Evolutionary conservation across 2,329 filamentous ascomycete species (phyloP).

Genomic region (Rutstroemia sydowiana): DNA sequence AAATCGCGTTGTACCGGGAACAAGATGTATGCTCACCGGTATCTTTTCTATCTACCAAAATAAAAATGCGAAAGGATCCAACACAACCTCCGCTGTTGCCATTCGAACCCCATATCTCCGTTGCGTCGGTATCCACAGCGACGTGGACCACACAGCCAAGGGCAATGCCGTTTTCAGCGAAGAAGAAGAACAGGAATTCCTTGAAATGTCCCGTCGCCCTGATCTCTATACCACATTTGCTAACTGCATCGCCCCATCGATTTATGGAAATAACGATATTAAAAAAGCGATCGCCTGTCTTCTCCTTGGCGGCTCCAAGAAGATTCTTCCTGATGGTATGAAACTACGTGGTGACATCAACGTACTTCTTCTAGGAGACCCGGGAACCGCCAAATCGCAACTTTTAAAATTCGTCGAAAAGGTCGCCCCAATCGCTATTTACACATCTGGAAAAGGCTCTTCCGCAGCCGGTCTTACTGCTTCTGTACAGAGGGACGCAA

Average conservation of each 20-base stretch:
- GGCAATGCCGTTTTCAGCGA: slow-evolving; percentile 80
- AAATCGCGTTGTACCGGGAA: slow-evolving; percentile 91
- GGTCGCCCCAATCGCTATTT: slow-evolving; percentile 94
- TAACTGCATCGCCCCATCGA: slow-evolving; percentile 90
- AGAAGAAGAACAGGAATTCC: slow-evolving; percentile 94
- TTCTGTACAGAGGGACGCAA: slow-evolving; percentile 86
- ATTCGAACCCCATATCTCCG: slow-evolving; percentile 93
- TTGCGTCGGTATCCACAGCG: slow-evolving; percentile 85
- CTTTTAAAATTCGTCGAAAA: slow-evolving; percentile 97
- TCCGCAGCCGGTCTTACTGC: slow-evolving; percentile 96
- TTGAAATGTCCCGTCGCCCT: slow-evolving; percentile 80
- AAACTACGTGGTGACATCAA: slow-evolving; percentile 98
- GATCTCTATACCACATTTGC: slow-evolving; percentile 91
- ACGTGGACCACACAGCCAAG: slow-evolving; percentile 82
- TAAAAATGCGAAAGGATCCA: slow-evolving; percentile 74
- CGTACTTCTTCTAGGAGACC: slow-evolving; percentile 89
- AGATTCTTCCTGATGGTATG: slow-evolving; percentile 96
- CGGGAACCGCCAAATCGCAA: slow-evolving; percentile 96
- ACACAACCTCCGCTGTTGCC: slow-evolving; percentile 73
- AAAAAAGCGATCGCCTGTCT: slow-evolving; percentile 96
- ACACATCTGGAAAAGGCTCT: slow-evolving; percentile 94
- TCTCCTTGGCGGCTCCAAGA: slow-evolving; percentile 90
- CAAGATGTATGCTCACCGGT: slow-evolving; percentile 89
- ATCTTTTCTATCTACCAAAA: slow-evolving; percentile 97
- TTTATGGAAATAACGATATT: slow-evolving; percentile 92